phyloP scores from a whole-genome alignment of 2,329 filamentous ascomycete genomes.

The Plectosphaerella plurivora region DNA sequence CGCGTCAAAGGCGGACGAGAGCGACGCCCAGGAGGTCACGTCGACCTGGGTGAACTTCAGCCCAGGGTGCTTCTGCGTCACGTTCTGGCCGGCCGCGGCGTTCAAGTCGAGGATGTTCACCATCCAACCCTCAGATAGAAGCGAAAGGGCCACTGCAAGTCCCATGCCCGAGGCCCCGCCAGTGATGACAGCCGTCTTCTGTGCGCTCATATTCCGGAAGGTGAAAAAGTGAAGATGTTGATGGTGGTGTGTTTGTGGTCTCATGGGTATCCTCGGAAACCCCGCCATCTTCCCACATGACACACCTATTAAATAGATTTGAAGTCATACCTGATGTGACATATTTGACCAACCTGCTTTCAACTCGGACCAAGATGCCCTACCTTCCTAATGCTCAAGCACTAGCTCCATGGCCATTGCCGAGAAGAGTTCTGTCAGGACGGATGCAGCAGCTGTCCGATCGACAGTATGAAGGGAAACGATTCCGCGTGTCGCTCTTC shows the following conservation, averaged over 20 bases:
- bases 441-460: neutral
- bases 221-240: neutral
- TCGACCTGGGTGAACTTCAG: constrained; percentile 10
- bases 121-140: constrained; percentile 6
- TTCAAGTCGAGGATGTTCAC: constrained; percentile 16
- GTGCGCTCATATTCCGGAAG: neutral
- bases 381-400: neutral
- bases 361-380: too few relatives aligned
- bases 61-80: constrained; percentile 1
- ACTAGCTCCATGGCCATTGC: neutral
- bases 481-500: neutral
- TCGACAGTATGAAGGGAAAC: neutral
- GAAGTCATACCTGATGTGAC: neutral
- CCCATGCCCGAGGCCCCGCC: constrained; percentile 15
- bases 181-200: constrained; percentile 15
- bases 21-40: constrained; percentile 11
- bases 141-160: constrained; percentile 14
- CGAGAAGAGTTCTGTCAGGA: neutral
- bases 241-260: neutral
- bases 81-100: constrained; percentile 9
- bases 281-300: neutral
- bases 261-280: neutral
- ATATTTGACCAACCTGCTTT: neutral
- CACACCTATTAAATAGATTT: neutral
- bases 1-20: constrained; percentile 26